These are phyloP conservation scores for Penicillium pancosmium DNA, from an alignment of 495 filamentous ascomycete genomes.

Conservation along the genomic window DNA sequence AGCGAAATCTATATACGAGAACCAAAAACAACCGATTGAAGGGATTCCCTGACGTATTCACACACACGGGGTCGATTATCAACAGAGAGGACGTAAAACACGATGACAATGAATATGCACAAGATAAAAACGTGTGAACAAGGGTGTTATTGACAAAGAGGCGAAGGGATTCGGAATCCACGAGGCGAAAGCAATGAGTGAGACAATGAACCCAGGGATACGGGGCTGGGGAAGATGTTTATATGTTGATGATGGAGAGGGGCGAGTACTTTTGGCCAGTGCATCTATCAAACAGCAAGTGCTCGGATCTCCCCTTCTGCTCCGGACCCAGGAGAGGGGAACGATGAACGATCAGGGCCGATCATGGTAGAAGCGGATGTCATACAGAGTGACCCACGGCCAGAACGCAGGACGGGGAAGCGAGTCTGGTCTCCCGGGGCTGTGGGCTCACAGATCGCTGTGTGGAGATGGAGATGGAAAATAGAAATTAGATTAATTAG, in stretches of 20 bases:
- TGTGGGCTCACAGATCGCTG: constrained; percentile 11
- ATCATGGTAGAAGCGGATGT: constrained; percentile 38
- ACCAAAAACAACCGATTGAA: not conserved
- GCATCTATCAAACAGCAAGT: constrained; percentile 13
- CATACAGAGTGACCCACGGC: constrained; percentile 38
- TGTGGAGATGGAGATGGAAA: constrained; percentile 8
- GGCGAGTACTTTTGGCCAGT: constrained; percentile 21
- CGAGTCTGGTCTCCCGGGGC: constrained; percentile 19
- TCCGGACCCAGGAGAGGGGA: constrained; percentile 27
- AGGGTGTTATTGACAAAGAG: constrained; percentile 29
- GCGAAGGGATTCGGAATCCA: constrained; percentile 23
- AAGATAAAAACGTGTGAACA: constrained; percentile 17
- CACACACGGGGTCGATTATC: constrained; percentile 8
- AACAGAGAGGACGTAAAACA: constrained; percentile 10
- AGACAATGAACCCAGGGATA: constrained; percentile 19
- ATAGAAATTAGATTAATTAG: not conserved
- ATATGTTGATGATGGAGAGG: constrained; percentile 25
- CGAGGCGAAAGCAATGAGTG: constrained; percentile 29
- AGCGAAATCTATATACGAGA: constrained; percentile 25
- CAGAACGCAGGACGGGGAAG: constrained; percentile 27
- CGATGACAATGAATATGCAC: constrained; percentile 27
- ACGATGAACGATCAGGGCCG: constrained; percentile 28
- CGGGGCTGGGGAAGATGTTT: constrained; percentile 33
- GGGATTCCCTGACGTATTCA: constrained; percentile 14
- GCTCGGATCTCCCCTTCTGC: constrained; percentile 8